Evolutionary conservation across 768 basidiomycete species (phyloP), one percentile per base, ranked within the genome.

Genomic region (Dioszegia crocea): DNA sequence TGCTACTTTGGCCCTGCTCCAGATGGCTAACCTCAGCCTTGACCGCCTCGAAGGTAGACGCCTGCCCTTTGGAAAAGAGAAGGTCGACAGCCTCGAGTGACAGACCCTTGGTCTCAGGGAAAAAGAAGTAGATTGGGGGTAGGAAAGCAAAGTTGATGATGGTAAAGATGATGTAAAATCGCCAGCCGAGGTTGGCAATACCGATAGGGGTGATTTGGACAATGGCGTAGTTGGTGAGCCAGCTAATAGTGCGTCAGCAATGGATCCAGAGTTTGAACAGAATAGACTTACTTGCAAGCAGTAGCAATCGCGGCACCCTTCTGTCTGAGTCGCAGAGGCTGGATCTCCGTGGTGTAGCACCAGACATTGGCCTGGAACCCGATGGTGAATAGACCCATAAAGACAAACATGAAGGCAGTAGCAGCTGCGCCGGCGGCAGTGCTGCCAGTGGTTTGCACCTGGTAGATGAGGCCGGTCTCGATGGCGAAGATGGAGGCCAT

Each of bases 381-480:
- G 19, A 53, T 48, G n/a, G 70, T 69, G 59, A 69, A 72, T 10
- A 72, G 45, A 6, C 57, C 67, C 62, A 69, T 62, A 59, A 60
- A 69, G 16, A 69, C 19, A 57, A 72, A 72, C 26, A 69, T 30
- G 46, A 72, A 58, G 17, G 63, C 65, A 1, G 60, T 62, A 2
- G 70, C 70, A 12, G 48, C 67, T 1, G 52, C 61, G 2, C 63
- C 51, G 2, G 66, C 66, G 3, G 61, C 56, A 27, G 60, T 63
- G 21, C 30, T 57, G 17, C 27, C 45, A 14, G 56, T 57, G 21
- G 41, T 53, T 47, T 57, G 43, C 21, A 62, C 60, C 3, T 10
- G 33, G 6, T 17, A 50, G 17, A 50, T 31, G 31, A 50, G 49
- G 6, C 51, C 71, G 24, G 65, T 61, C 56, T 73, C 64, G 51